Conservation (phyloP, 2,329 filamentous ascomycete species). For the Byssothecium circinans region DNA sequence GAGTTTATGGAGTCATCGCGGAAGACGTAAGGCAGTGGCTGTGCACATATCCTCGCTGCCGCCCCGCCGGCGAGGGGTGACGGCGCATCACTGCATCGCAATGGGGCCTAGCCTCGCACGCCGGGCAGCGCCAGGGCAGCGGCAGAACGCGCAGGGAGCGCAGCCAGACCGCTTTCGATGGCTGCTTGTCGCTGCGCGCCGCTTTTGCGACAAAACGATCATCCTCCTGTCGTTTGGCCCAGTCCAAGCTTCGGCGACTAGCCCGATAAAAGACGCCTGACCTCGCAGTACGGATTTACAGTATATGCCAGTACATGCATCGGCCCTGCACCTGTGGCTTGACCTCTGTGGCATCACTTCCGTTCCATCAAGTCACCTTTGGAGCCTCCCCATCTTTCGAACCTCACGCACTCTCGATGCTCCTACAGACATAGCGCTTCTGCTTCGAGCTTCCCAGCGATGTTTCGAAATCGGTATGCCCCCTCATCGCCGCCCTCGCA, state of each 20-base stretch:
- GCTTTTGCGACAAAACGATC: slow-evolving; percentile 4
- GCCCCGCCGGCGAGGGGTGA: no score
- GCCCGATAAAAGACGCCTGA: slow-evolving; percentile 43
- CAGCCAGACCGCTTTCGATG: not conserved
- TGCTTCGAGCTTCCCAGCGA: slow-evolving; percentile 39
- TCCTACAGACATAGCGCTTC: slow-evolving; percentile 21
- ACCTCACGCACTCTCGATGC: slow-evolving; percentile 35
- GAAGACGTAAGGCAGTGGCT: no score
- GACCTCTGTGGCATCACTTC: slow-evolving; percentile 39
- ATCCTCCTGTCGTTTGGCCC: slow-evolving; percentile 1
- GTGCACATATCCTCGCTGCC: no score
- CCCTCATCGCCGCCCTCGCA: slow-evolving; percentile 6
- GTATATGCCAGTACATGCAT: slow-evolving; percentile 6
- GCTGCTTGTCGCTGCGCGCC: slow-evolving; percentile 1
- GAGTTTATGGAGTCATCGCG: no score
- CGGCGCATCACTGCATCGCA: no score
- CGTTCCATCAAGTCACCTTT: slow-evolving; percentile 36
- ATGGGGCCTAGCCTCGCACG: no score
- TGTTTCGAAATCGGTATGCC: slow-evolving; percentile 54
- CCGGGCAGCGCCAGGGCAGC: no score
- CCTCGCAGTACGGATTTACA: no score
- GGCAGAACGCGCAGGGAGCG: not conserved
- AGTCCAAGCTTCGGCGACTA: slow-evolving; percentile 26
- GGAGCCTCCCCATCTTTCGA: slow-evolving; percentile 28
- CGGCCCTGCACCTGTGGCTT: slow-evolving; percentile 38